A percentile compares a stretch with the other conserved stretches of the same genome.
These are phyloP conservation scores for Podospora appendiculata DNA, from an alignment of 495 filamentous ascomycete species.

Conservation along the genomic window DNA sequence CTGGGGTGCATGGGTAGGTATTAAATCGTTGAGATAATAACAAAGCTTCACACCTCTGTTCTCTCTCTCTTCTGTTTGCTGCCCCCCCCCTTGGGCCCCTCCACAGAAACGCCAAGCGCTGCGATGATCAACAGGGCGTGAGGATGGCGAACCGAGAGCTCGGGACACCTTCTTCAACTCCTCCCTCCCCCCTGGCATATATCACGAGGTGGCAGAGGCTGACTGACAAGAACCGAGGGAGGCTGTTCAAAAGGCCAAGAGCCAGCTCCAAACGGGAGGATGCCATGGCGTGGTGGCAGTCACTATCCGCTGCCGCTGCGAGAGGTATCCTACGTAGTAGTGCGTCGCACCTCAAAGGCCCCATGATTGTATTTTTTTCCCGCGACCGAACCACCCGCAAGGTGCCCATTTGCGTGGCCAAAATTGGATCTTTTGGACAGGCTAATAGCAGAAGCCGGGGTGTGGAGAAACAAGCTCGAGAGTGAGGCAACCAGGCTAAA, in stretches of 20 bases:
- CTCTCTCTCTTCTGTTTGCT: not conserved
- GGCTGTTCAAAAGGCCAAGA: too few species aligned
- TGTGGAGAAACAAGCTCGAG: not conserved
- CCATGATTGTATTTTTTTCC: not conserved
- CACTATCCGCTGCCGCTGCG: not conserved
- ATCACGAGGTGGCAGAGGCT: not conserved
- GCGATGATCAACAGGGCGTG: conserved; percentile 1
- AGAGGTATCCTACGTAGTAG: not conserved
- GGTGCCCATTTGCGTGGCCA: not conserved
- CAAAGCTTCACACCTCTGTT: not conserved
- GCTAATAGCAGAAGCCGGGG: not conserved
- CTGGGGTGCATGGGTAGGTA: not conserved
- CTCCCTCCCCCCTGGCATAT: not conserved
- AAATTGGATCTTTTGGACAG: not conserved
- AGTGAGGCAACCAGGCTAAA: conserved; percentile 1
- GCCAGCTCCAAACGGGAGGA: too few species aligned
- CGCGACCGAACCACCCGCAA: not conserved
- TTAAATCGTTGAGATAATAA: not conserved
- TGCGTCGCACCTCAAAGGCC: not conserved
- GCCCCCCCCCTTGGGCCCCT: not conserved
- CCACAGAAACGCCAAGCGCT: not conserved
- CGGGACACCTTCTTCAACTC: not conserved
- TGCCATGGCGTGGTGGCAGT: too few species aligned
- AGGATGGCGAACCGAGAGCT: conserved; percentile 1
- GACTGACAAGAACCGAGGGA: not conserved